phyloP scores from a whole-genome alignment of 2,329 filamentous ascomycete species.

The Fusarium robinianum region DNA sequence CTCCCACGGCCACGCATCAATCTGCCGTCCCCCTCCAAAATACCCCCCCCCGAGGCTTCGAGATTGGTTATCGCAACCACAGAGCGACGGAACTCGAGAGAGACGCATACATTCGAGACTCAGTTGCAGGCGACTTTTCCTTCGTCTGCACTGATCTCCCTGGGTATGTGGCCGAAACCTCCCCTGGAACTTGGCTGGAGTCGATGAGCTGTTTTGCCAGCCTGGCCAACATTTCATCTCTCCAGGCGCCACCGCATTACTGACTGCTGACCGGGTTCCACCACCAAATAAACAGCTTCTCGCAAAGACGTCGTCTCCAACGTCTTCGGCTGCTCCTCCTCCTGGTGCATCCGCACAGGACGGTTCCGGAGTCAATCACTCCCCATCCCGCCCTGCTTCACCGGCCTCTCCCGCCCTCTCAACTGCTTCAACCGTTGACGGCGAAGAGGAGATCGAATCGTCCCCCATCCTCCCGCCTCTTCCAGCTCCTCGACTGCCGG shows the following conservation, averaged over 20 bases:
- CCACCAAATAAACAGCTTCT: slow-evolving; percentile 40
- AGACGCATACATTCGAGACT: slow-evolving; percentile 49
- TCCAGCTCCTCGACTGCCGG: slow-evolving; percentile 61
- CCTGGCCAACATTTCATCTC: slow-evolving; percentile 23
- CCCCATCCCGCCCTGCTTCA: slow-evolving; percentile 41
- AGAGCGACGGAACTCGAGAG: slow-evolving; percentile 35
- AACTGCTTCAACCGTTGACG: slow-evolving; percentile 64
- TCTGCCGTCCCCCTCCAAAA: slow-evolving; percentile 19
- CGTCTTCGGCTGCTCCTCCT: slow-evolving; percentile 53
- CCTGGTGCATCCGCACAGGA: slow-evolving; percentile 67
- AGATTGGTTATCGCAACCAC: slow-evolving; percentile 31
- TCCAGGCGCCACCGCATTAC: slow-evolving; percentile 31
- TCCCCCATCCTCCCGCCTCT: slow-evolving; percentile 64
- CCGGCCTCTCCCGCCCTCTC: slow-evolving; percentile 64
- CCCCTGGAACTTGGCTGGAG: slow-evolving; percentile 13
- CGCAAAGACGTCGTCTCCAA: slow-evolving; percentile 62
- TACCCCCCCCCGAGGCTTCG: slow-evolving; percentile 25
- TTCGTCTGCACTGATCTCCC: slow-evolving; percentile 68
- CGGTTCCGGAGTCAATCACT: slow-evolving; percentile 49
- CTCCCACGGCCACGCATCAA: slow-evolving; percentile 24
- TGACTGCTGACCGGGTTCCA: slow-evolving; percentile 33
- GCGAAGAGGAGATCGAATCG: slow-evolving; percentile 56
- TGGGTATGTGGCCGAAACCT: slow-evolving; percentile 46
- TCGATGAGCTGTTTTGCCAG: slow-evolving; percentile 18
- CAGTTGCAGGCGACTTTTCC: slow-evolving; percentile 61